phyloP scores from a whole-genome alignment of 163 green algal genomes.

The Botryococcus braunii region DNA sequence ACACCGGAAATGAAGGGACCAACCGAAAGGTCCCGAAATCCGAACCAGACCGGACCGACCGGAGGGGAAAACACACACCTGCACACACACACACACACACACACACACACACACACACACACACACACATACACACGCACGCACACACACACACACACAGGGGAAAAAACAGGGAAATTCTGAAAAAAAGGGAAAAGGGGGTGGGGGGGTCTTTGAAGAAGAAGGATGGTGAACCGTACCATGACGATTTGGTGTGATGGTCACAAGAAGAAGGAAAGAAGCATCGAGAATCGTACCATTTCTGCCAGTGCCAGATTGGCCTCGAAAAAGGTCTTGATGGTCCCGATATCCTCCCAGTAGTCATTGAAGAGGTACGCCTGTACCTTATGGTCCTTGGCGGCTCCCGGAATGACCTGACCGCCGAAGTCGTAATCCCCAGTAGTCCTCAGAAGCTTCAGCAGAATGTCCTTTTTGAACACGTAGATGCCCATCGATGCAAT shows the following conservation, averaged over 20 bases:
- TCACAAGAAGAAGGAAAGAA: neutral
- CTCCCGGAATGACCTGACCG: conserved; percentile 90
- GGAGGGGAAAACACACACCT: too few relatives aligned
- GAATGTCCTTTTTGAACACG: conserved; percentile 94
- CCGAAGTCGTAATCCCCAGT: conserved; percentile 99
- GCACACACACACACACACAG: too few relatives aligned
- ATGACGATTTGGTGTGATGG: neutral
- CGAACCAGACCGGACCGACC: too few relatives aligned
- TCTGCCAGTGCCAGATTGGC: conserved; percentile 92
- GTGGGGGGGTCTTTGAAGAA: too few relatives aligned
- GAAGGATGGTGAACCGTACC: too few relatives aligned
- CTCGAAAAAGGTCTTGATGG: conserved; percentile 98
- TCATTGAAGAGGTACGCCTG: conserved; percentile 92
- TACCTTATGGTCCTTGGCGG: conserved; percentile 26
- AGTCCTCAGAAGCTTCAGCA: conserved; percentile 68
- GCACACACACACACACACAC: too few relatives aligned
- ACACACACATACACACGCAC: too few relatives aligned
- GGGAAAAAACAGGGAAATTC: too few relatives aligned
- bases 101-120: too few relatives aligned
- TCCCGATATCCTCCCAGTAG: conserved; percentile 99
- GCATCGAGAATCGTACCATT: conserved; percentile 21
- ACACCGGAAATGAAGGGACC: too few relatives aligned
- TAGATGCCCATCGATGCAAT: conserved; percentile 96
- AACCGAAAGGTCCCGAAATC: too few relatives aligned
- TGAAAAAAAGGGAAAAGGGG: too few relatives aligned